These are phyloP conservation scores for Mortierella sp. DNA, from an alignment of 371 early-diverging fungal genomes.

Conservation along the genomic window DNA sequence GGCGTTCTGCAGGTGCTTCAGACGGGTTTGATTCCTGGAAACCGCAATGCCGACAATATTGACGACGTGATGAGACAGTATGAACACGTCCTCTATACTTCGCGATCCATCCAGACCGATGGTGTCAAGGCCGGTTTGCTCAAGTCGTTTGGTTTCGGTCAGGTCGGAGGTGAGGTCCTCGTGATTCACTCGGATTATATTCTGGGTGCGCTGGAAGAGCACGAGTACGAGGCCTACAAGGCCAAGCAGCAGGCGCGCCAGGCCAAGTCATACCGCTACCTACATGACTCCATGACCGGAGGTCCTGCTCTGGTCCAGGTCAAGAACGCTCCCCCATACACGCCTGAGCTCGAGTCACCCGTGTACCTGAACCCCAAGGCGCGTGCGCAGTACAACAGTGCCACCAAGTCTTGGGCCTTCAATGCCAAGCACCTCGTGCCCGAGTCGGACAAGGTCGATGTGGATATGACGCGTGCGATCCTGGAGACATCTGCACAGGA, in stretches of 20 bases:
- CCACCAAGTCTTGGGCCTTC: slow-evolving; percentile 81
- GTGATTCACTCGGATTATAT: slow-evolving; percentile 94
- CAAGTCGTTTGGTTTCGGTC: slow-evolving; percentile 97
- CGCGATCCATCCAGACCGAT: slow-evolving; percentile 89
- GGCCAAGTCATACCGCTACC: slow-evolving; percentile 89
- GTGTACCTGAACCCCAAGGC: slow-evolving; percentile 95
- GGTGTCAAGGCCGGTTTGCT: slow-evolving; percentile 95
- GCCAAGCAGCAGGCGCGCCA: slow-evolving; percentile 80
- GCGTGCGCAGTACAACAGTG: slow-evolving; percentile 85
- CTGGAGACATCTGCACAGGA: slow-evolving; percentile 69
- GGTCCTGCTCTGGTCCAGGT: slow-evolving; percentile 87
- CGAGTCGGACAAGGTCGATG: slow-evolving; percentile 59
- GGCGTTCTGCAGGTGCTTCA: slow-evolving; percentile 90
- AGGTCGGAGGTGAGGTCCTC: slow-evolving; percentile 94
- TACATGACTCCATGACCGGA: slow-evolving; percentile 93
- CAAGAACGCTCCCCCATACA: slow-evolving; percentile 92
- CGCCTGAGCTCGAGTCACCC: slow-evolving; percentile 82
- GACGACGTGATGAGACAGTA: slow-evolving; percentile 84
- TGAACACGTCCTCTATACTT: slow-evolving; percentile 89
- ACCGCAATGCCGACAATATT: slow-evolving; percentile 96
- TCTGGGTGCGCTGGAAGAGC: slow-evolving; percentile 80
- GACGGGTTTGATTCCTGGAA: slow-evolving; percentile 93
- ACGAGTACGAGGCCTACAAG: slow-evolving; percentile 80
- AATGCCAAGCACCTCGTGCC: slow-evolving; percentile 59
- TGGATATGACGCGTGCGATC: slow-evolving; percentile 71